Evolutionary conservation across 2,329 filamentous ascomycete genomes (phyloP).

Genomic region (Colletotrichum sp.): DNA sequence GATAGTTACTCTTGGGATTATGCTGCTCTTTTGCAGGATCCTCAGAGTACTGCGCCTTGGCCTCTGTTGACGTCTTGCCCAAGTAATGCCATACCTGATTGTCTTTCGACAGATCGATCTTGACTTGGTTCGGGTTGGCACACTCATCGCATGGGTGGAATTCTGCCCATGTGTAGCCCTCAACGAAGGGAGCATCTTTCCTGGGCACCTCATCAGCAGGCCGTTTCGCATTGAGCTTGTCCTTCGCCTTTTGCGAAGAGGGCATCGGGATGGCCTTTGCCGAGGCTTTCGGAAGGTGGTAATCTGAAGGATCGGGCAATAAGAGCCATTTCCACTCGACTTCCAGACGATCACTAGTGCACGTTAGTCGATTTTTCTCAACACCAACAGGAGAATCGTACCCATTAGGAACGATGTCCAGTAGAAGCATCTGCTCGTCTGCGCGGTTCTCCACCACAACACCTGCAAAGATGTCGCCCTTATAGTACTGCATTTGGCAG

Average conservation of each 20-base stretch:
- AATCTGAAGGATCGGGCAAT: slow-evolving; percentile 73
- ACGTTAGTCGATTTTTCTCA: slow-evolving; percentile 42
- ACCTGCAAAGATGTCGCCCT: slow-evolving; percentile 89
- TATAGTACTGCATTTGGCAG: slow-evolving; percentile 84
- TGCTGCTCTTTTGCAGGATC: slow-evolving; percentile 65
- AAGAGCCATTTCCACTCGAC: slow-evolving; percentile 86
- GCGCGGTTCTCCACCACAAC: slow-evolving; percentile 82
- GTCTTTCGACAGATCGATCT: slow-evolving; percentile 72
- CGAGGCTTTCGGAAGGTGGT: slow-evolving; percentile 76
- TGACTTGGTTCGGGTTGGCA: slow-evolving; percentile 64
- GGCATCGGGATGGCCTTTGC: slow-evolving; percentile 75
- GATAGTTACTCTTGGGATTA: slow-evolving; percentile 73
- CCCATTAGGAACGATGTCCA: slow-evolving; percentile 86
- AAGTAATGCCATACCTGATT: slow-evolving; percentile 90
- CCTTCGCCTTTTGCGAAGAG: slow-evolving; percentile 63
- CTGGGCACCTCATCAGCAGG: slow-evolving; percentile 65
- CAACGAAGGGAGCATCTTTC: slow-evolving; percentile 70
- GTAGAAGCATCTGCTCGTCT: slow-evolving; percentile 75
- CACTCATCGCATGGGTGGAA: slow-evolving; percentile 68
- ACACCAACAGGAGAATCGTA: slow-evolving; percentile 49
- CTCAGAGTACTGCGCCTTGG: slow-evolving; percentile 89
- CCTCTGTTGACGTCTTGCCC: slow-evolving; percentile 84
- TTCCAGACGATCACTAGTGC: slow-evolving; percentile 70
- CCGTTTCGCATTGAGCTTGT: slow-evolving; percentile 71
- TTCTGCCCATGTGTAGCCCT: slow-evolving; percentile 77